Percentiles rank a stretch among this genome's conserved stretches.
Conservation (phyloP, 805 yeast species). For the Starmerella tilneyi region DNA sequence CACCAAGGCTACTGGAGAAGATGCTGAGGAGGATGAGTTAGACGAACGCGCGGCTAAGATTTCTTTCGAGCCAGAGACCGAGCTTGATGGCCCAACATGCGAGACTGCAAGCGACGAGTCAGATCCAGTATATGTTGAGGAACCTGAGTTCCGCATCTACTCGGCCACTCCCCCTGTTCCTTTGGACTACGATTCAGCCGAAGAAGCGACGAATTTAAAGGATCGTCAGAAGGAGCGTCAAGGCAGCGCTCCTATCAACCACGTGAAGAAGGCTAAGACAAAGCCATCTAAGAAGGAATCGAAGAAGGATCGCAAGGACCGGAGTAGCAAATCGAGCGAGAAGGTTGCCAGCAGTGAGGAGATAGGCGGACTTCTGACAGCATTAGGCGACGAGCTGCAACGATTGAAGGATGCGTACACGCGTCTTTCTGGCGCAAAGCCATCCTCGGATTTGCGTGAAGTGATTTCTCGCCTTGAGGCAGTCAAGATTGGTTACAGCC, state of each 20-base stretch:
- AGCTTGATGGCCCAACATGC: conserved; percentile 15
- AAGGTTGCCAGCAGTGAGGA: conserved; percentile 6
- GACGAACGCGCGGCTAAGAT: not conserved
- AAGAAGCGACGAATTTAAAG: not conserved
- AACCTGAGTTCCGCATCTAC: conserved; percentile 3
- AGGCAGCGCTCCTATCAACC: conserved; percentile 1
- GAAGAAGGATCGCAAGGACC: conserved; percentile 1
- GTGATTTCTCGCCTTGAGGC: conserved; percentile 11
- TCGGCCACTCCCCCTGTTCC: conserved; percentile 6
- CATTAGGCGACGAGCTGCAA: conserved; percentile 10
- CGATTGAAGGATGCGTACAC: conserved; percentile 10
- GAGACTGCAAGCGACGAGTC: conserved; percentile 19
- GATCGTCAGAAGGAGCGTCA: conserved; percentile 14
- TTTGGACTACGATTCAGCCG: not conserved
- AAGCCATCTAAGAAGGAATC: not conserved
- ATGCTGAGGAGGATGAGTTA: not conserved
- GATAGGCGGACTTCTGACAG: conserved; percentile 4
- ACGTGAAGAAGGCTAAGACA: conserved; percentile 8
- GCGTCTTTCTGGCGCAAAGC: not conserved
- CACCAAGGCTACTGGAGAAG: too few relatives aligned
- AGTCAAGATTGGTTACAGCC: conserved; percentile 11
- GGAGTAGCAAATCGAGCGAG: not conserved
- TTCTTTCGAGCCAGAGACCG: not conserved
- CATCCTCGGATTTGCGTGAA: conserved; percentile 4
- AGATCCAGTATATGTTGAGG: conserved; percentile 8